Conservation (phyloP, 2,329 filamentous ascomycete genomes). For the Seiridium cupressi region DNA sequence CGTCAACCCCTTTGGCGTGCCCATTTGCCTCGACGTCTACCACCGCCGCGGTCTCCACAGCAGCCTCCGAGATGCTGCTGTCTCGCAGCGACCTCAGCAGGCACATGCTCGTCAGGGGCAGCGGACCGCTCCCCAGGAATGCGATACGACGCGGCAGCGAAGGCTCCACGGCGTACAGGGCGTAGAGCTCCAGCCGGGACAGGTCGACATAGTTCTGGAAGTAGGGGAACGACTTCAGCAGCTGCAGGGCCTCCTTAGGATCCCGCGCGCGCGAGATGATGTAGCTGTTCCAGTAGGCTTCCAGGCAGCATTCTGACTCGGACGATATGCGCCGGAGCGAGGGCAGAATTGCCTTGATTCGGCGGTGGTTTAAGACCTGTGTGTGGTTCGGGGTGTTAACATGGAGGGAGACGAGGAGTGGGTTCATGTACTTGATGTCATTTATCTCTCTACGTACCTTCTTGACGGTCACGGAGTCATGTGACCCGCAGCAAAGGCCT, state of each 20-base stretch:
- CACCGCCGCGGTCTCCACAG: too few relatives aligned
- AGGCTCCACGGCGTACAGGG: constrained; percentile 33
- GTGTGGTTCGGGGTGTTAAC: not conserved
- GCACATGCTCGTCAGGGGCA: constrained; percentile 47
- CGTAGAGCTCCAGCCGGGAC: constrained; percentile 41
- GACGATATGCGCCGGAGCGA: constrained; percentile 40
- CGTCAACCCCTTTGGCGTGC: constrained; percentile 8
- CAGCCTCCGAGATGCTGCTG: not conserved
- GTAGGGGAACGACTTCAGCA: constrained; percentile 44
- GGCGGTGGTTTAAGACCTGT: constrained; percentile 32
- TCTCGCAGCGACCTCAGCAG: constrained; percentile 32
- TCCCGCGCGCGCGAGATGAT: constrained; percentile 22
- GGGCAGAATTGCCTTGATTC: constrained; percentile 30
- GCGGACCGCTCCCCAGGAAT: constrained; percentile 49
- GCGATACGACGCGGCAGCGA: constrained; percentile 32
- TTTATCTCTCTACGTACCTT: not conserved
- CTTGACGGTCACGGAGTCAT: constrained; percentile 2
- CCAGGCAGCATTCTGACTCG: constrained; percentile 41
- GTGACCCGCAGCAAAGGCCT: not conserved
- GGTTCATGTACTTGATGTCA: too few relatives aligned
- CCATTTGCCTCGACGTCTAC: too few relatives aligned
- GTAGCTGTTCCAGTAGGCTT: constrained; percentile 38
- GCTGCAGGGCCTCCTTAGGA: constrained; percentile 13
- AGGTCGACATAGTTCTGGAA: constrained; percentile 47
- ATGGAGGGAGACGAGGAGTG: too few relatives aligned